Percentiles rank a stretch among this genome's conserved stretches.
phyloP scores from a whole-genome alignment of 148 eudicot species.

The Amaranthus hypochondriacus region DNA sequence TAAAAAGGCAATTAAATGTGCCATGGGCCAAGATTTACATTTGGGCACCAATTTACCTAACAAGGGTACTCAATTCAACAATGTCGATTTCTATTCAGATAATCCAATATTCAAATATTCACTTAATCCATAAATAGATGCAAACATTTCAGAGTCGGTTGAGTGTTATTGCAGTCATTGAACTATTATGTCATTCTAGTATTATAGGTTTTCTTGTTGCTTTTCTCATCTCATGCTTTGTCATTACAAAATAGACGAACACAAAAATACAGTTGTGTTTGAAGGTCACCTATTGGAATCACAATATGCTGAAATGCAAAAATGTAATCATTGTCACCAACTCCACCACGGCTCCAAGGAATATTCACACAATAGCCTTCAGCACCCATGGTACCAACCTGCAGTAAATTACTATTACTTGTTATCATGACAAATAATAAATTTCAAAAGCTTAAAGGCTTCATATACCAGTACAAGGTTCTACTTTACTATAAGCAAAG shows the following conservation, averaged over 20 bases:
- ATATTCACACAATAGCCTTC: constrained; percentile 94
- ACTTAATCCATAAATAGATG: background rate
- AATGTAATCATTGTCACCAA: constrained; percentile 87
- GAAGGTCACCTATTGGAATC: constrained; percentile 76
- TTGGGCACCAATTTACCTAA: background rate
- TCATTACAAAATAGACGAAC: background rate
- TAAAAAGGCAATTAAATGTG: background rate
- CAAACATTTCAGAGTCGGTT: background rate
- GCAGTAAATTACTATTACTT: constrained; percentile 22
- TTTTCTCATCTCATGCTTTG: background rate
- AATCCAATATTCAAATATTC: background rate
- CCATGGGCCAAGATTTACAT: background rate
- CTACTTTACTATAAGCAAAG: too few relatives aligned
- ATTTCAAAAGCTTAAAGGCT: too few relatives aligned
- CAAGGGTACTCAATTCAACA: background rate
- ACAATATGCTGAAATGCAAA: constrained; percentile 82
- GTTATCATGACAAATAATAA: too few relatives aligned
- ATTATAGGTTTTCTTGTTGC: background rate
- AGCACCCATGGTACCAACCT: constrained; percentile 90
- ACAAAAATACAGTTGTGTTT: constrained; percentile 4
- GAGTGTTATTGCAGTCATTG: background rate
- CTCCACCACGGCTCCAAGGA: constrained; percentile 92
- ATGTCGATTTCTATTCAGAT: background rate
- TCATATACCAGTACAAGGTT: too few relatives aligned
- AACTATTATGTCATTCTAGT: background rate